phyloP scores from a whole-genome alignment of 106 monocot species.

The Phalaenopsis equestris region DNA sequence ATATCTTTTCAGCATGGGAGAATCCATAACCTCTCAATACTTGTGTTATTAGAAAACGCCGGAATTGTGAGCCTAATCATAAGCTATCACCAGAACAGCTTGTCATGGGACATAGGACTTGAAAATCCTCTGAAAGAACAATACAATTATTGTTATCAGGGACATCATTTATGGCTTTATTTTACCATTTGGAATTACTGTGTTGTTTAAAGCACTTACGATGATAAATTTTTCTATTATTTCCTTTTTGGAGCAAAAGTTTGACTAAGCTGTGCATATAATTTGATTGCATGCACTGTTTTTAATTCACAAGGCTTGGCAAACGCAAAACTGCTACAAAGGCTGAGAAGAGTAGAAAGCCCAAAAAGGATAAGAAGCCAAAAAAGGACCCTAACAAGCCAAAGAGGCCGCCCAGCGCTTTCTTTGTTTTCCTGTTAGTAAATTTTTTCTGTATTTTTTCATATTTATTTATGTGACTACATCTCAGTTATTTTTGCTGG shows the following conservation, averaged over 20 bases:
- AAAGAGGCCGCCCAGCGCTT: slow-evolving; percentile 34
- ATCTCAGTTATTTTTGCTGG: not conserved
- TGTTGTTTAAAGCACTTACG: not conserved
- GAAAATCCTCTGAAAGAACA: no score
- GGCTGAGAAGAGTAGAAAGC: slow-evolving; percentile 22
- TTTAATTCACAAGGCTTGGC: slow-evolving; percentile 21
- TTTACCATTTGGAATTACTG: no score
- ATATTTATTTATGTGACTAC: not conserved
- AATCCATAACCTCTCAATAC: no score
- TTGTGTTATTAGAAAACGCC: no score
- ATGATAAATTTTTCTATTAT: not conserved
- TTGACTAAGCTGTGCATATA: not conserved
- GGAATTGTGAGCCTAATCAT: no score
- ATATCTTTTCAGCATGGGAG: no score
- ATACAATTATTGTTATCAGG: no score
- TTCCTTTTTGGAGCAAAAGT: not conserved
- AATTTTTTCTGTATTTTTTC: not conserved
- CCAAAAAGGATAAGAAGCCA: slow-evolving; percentile 19
- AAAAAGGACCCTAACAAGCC: slow-evolving; percentile 38
- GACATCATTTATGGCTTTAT: no score
- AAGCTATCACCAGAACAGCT: no score
- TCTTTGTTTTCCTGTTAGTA: slow-evolving; percentile 36
- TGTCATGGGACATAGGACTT: no score
- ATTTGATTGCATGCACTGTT: not conserved
- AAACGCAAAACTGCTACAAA: slow-evolving; percentile 30